These are phyloP conservation scores for Naganishia antarctica DNA, from an alignment of 768 basidiomycete genomes.

Conservation along the genomic window DNA sequence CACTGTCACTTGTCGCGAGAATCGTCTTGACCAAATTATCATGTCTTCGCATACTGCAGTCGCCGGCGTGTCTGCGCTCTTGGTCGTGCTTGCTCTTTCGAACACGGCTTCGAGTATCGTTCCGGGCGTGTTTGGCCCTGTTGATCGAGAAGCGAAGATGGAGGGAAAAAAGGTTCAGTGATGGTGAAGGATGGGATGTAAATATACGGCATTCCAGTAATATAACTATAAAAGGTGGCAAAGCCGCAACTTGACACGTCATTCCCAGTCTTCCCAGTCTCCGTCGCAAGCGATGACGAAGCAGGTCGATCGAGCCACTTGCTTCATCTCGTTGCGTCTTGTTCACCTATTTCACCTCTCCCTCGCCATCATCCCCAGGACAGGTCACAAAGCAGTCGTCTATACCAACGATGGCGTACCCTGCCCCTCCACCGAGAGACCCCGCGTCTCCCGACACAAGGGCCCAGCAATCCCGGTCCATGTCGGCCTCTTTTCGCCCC, in stretches of 20 bases:
- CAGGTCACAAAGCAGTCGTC: too few species aligned
- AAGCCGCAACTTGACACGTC: too few species aligned
- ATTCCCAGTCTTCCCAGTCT: too few species aligned
- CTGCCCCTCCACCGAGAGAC: background rate
- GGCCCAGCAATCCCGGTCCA: background rate
- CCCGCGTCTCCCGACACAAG: background rate
- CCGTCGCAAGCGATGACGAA: too few species aligned
- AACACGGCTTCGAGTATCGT: background rate
- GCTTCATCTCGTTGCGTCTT: too few species aligned
- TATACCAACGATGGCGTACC: too few species aligned
- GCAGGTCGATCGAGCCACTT: too few species aligned
- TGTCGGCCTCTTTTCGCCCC: conserved; percentile 6
- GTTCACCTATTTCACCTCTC: too few species aligned
- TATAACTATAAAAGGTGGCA: too few species aligned
- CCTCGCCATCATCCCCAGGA: too few species aligned
- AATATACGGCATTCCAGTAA: too few species aligned
- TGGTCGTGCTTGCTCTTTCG: background rate
- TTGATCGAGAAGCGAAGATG: background rate
- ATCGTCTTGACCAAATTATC: background rate
- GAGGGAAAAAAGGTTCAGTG: conserved; percentile 17
- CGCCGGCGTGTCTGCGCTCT: background rate
- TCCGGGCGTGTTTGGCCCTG: conserved; percentile 1
- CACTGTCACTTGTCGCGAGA: background rate
- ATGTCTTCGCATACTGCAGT: background rate
- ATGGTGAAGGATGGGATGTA: background rate